A percentile compares a stretch with the other conserved stretches of the same genome.
phyloP scores from a whole-genome alignment of 2,329 filamentous ascomycete genomes.

The Pseudogymnoascus sp. region DNA sequence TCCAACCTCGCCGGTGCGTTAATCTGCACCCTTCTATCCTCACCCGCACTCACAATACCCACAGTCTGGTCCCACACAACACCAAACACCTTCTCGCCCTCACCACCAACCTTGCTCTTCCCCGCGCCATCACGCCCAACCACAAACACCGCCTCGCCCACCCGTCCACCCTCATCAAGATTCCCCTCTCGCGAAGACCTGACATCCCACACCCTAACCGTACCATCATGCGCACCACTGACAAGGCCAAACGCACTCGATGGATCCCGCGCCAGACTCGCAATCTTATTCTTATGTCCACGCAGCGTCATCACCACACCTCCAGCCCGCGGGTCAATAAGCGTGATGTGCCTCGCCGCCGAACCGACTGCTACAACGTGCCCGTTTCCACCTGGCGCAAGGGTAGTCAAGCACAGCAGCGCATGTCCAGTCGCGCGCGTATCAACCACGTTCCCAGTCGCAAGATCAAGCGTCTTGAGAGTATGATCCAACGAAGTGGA shows the following conservation, averaged over 20 bases:
- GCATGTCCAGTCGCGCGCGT: slow-evolving; percentile 77
- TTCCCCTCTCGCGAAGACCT: slow-evolving; percentile 55
- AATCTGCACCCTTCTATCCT: slow-evolving; percentile 91
- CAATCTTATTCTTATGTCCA: slow-evolving; percentile 72
- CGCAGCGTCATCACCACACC: slow-evolving; percentile 82
- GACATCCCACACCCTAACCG: slow-evolving; percentile 89
- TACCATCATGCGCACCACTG: slow-evolving; percentile 85
- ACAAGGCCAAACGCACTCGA: slow-evolving; percentile 71
- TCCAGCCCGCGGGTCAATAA: slow-evolving; percentile 81
- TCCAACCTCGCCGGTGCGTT: slow-evolving; percentile 48
- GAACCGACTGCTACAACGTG: slow-evolving; percentile 63
- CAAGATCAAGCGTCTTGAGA: slow-evolving; percentile 81
- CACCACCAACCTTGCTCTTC: slow-evolving; percentile 60
- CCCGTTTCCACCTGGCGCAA: slow-evolving; percentile 46
- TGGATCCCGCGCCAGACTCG: slow-evolving; percentile 41
- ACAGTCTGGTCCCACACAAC: slow-evolving; percentile 78
- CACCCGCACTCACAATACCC: slow-evolving; percentile 83
- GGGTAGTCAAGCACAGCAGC: slow-evolving; percentile 67
- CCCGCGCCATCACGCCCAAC: slow-evolving; percentile 56
- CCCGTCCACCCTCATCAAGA: slow-evolving; percentile 48
- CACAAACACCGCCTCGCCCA: slow-evolving; percentile 66
- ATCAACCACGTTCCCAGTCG: slow-evolving; percentile 69
- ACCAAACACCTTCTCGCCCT: slow-evolving; percentile 82
- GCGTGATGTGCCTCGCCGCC: slow-evolving; percentile 74
- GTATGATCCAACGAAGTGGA: slow-evolving; percentile 87